Evolutionary conservation across 768 basidiomycete genomes (phyloP), one percentile per base, ranked within the genome.

Genomic region (Tulasnella sp.): DNA sequence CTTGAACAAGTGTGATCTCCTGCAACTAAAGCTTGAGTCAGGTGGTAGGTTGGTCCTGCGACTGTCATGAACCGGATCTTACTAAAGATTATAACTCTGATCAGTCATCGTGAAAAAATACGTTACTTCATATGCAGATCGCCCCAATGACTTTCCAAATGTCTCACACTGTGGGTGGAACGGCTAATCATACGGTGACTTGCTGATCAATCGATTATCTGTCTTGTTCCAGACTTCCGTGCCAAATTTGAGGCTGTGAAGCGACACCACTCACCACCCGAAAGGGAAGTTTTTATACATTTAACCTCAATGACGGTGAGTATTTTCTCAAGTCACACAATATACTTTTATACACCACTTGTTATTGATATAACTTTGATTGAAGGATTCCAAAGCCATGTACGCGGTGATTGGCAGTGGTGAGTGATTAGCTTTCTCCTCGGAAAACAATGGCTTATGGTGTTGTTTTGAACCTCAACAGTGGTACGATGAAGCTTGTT

Each of bases 1-100:
- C 53, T 69, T 89, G 39, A 89, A 87, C 66, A 87, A 87, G 35
- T 27, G 40, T 4, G 86, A 89, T 63, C 65, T 88, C 1, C 64
- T 89, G 56, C 75, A 73, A 60, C 71, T 77, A 64, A 89, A 89
- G 62, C 66, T 89, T 6, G 72, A 76, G 39, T 67, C 73, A 15
- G 83, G 83, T 4, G 69, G 49, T 51, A 31, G 44, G 49, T 19
- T 1, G n/a, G n/a, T 12, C 5, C 15, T 29, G 32, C 45, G 45
- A 22, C 27, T 22, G 29, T 31, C 45, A 34, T 15, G n/a, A 8
- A 42, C 19, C 24, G 10, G 45, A 22, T 24, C 45, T 20, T 37
- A 15, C 10, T 9, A 25, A 12, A 15, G 15, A 4, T 24, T 19
- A 24, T 37, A 22, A 8, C 3, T 9, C 34, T 8, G n/a, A 9